phyloP scores from a whole-genome alignment of 164 flowering plant species.

The Tinospora cordifolia region DNA sequence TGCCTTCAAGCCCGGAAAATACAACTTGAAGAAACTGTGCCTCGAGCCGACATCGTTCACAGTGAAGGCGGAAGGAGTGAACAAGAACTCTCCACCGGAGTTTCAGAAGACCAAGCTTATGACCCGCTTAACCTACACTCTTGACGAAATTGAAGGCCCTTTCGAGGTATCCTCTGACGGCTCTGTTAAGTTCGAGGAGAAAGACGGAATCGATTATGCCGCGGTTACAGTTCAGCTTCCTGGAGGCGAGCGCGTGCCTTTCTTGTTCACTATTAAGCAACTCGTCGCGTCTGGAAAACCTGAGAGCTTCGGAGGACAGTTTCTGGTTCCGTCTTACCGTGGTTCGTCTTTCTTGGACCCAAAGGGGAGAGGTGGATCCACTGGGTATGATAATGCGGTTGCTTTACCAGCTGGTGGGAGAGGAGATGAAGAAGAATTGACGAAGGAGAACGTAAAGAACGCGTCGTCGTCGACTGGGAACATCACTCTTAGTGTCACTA shows the following conservation, averaged over 20 bases:
- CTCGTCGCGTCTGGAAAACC: constrained; percentile 92
- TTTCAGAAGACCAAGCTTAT: constrained; percentile 96
- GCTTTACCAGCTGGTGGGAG: constrained; percentile 97
- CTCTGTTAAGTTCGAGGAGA: constrained; percentile 77
- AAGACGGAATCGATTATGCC: constrained; percentile 91
- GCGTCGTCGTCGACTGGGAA: constrained; percentile 56
- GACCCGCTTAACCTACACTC: constrained; percentile 97
- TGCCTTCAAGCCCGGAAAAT: constrained; percentile 78
- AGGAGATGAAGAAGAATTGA: constrained; percentile 94
- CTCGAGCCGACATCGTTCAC: constrained; percentile 95
- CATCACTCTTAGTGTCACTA: too few species aligned
- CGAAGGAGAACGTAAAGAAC: constrained; percentile 78
- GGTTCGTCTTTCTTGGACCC: constrained; percentile 98
- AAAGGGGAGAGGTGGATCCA: constrained; percentile 93
- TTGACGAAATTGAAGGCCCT: constrained; percentile 95
- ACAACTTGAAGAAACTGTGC: constrained; percentile 82
- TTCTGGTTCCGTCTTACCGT: constrained; percentile 84
- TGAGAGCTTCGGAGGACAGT: constrained; percentile 61
- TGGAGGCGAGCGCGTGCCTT: too few species aligned
- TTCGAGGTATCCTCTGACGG: constrained; percentile 79
- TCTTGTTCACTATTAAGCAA: too few species aligned
- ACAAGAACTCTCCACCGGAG: constrained; percentile 79
- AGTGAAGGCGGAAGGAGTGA: constrained; percentile 80
- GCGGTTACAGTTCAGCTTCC: too few species aligned
- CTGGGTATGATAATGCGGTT: too few species aligned